phyloP scores from a whole-genome alignment of 495 filamentous ascomycete species.

The Penicillium lagena region DNA sequence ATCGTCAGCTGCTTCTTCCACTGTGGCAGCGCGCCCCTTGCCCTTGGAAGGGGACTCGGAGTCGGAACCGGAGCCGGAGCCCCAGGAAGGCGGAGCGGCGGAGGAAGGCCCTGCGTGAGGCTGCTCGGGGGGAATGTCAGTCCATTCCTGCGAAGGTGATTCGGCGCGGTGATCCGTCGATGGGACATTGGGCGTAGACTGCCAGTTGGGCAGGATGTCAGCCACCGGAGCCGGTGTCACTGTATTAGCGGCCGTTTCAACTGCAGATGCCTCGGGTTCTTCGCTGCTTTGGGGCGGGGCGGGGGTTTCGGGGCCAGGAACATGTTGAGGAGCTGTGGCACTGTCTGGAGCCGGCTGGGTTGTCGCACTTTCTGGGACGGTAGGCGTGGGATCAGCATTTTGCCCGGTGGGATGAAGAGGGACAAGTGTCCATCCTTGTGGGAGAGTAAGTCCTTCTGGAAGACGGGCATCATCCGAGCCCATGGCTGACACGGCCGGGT shows the following conservation, averaged over 20 bases:
- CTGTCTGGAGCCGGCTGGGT: not conserved
- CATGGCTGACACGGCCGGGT: conserved; percentile 36
- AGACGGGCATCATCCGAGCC: conserved; percentile 60
- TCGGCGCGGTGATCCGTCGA: conserved; percentile 14
- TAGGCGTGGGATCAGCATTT: conserved; percentile 2
- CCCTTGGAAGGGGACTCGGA: conserved; percentile 27
- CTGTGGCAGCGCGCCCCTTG: conserved; percentile 40
- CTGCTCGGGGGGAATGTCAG: conserved; percentile 22
- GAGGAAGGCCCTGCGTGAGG: conserved; percentile 5
- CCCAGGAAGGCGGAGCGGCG: conserved; percentile 9
- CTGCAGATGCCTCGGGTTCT: not conserved
- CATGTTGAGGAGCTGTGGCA: not conserved
- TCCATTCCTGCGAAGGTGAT: conserved; percentile 32
- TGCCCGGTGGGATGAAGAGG: conserved; percentile 52
- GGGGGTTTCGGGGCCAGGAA: not conserved
- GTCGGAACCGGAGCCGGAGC: not conserved
- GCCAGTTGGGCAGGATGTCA: conserved; percentile 10
- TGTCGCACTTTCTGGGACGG: conserved; percentile 3
- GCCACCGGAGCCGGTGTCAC: not conserved
- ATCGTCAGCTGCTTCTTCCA: conserved; percentile 43
- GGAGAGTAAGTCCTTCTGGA: conserved; percentile 66
- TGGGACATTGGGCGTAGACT: conserved; percentile 4
- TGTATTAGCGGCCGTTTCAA: not conserved
- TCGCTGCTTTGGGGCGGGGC: not conserved
- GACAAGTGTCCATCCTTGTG: conserved; percentile 68